Percentiles rank a stretch among this genome's conserved stretches.
Evolutionary conservation across 169 alveolate genomes (phyloP).

Genomic region (Plasmodium falciparum): DNA sequence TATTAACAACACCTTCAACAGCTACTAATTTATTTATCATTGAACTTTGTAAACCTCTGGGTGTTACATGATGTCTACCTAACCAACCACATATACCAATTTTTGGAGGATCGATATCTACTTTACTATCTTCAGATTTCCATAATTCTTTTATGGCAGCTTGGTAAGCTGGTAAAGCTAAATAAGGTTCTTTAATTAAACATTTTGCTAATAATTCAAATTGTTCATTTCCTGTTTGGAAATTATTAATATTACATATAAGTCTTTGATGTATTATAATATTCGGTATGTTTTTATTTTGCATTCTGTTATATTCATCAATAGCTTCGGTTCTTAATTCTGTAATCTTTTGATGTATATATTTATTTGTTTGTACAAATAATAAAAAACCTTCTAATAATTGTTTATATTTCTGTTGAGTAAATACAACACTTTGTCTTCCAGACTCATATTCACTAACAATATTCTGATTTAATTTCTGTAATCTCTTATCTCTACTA

Average conservation of each 20-base stretch:
- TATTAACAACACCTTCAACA: conserved; percentile 98
- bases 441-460: conserved; percentile 70
- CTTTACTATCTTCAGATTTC: conserved; percentile 82
- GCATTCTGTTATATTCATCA: conserved; percentile 66
- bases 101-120: conserved; percentile 82
- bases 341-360: conserved; percentile 49
- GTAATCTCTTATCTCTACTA: conserved; percentile 36
- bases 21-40: conserved; percentile 93
- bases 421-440: conserved; percentile 73
- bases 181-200: conserved; percentile 85
- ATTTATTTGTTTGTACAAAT: conserved; percentile 66
- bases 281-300: conserved; percentile 75
- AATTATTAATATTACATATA: conserved; percentile 80
- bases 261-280: conserved; percentile 83
- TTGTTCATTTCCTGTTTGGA: conserved; percentile 81
- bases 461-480: conserved; percentile 50
- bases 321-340: conserved; percentile 69
- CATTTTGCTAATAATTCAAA: conserved; percentile 78
- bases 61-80: conserved; percentile 97
- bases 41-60: conserved; percentile 96
- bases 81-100: conserved; percentile 96
- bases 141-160: conserved; percentile 89
- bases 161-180: conserved; percentile 88
- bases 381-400: conserved; percentile 52
- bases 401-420: conserved; percentile 70